Evolutionary conservation across 2,329 filamentous ascomycete species (phyloP).

Genomic region (Aspergillus costaricaensis): DNA sequence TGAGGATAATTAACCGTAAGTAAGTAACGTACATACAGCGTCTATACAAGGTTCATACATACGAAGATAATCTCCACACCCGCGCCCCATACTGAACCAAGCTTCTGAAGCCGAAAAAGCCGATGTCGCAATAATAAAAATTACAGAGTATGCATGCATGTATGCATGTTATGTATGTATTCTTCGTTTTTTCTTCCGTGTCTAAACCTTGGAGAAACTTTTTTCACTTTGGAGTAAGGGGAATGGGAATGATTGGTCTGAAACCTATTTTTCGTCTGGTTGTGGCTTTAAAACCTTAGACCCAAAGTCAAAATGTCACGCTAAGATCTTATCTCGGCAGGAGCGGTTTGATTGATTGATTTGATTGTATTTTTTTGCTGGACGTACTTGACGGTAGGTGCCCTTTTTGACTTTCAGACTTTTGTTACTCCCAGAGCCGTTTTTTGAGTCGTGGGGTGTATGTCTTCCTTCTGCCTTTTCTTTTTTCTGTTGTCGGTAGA

Average conservation of each 20-base stretch:
- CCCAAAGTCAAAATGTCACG: slow-evolving; percentile 14
- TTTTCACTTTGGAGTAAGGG: background rate
- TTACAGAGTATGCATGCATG: too few relatives aligned
- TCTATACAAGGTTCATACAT: background rate
- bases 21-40: background rate
- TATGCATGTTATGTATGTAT: background rate
- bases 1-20: background rate
- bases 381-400: too few relatives aligned
- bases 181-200: background rate
- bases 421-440: too few relatives aligned
- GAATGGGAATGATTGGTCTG: too few relatives aligned
- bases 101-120: slow-evolving; percentile 14
- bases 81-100: background rate
- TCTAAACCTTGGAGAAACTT: background rate
- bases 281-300: background rate
- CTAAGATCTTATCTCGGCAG: slow-evolving; percentile 31
- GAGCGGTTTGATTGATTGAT: background rate
- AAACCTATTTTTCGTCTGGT: background rate
- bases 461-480: too few relatives aligned
- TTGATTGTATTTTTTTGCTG: background rate
- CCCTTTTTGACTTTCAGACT: background rate
- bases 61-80: slow-evolving; percentile 1
- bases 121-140: slow-evolving; percentile 23
- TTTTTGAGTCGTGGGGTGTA: too few relatives aligned
- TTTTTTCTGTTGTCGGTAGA: too few relatives aligned